Percentiles rank a stretch among this genome's conserved stretches.
Evolutionary conservation across 331 rosid species (phyloP).

Genomic region (Prunus yedoensis): DNA sequence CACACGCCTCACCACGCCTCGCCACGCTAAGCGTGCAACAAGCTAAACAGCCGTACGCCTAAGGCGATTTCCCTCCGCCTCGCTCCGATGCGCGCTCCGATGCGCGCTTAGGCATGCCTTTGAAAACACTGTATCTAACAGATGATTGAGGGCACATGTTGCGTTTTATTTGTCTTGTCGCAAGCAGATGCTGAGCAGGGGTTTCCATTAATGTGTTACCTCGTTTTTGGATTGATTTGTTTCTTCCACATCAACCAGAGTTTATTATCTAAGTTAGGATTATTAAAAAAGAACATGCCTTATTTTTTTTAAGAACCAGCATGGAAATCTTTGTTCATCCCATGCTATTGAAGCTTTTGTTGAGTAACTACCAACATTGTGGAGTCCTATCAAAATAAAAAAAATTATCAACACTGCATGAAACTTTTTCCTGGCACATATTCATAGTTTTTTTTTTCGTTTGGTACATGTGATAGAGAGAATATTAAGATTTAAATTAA

Average conservation of each 20-base stretch:
- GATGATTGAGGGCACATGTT: not conserved
- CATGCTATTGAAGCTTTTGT: not conserved
- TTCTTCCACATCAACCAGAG: not conserved
- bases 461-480: not conserved
- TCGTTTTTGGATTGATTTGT: conserved; percentile 1
- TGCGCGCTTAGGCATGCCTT: too few relatives aligned
- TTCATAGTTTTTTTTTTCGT: not conserved
- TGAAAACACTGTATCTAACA: too few relatives aligned
- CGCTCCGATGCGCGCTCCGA: too few relatives aligned
- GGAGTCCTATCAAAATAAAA: not conserved
- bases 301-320: not conserved
- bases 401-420: not conserved
- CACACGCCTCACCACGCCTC: too few relatives aligned
- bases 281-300: not conserved
- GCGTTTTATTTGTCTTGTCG: not conserved
- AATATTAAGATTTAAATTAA: not conserved
- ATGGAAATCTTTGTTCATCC: not conserved
- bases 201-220: not conserved
- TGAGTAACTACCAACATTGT: not conserved
- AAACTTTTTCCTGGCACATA: not conserved
- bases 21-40: too few relatives aligned
- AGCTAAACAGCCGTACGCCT: too few relatives aligned
- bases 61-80: too few relatives aligned
- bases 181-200: not conserved
- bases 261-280: not conserved